Conservation (phyloP, 2,329 filamentous ascomycete genomes). For the Pseudogymnoascus sp. region DNA sequence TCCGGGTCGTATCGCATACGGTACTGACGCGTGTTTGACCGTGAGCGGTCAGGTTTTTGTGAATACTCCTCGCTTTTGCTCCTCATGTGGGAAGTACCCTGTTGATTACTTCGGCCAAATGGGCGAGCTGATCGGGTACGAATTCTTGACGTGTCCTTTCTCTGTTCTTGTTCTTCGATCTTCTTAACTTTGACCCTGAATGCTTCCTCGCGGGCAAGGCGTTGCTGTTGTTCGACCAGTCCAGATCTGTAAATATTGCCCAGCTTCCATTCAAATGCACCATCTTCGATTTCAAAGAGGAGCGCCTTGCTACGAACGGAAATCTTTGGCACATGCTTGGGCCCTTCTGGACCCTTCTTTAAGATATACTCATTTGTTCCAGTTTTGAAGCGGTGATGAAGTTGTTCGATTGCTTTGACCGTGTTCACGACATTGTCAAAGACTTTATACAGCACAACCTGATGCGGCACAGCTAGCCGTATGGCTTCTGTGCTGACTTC, state of each 20-base stretch:
- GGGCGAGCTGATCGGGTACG: conserved; percentile 44
- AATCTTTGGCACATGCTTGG: conserved; percentile 79
- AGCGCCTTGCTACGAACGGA: conserved; percentile 75
- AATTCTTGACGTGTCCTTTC: conserved; percentile 43
- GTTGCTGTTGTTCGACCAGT: conserved; percentile 79
- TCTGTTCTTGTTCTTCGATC: conserved; percentile 62
- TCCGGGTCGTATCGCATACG: conserved; percentile 72
- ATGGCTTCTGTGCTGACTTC: conserved; percentile 82
- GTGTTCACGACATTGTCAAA: conserved; percentile 92
- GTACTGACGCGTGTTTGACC: conserved; percentile 29
- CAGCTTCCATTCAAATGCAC: conserved; percentile 94
- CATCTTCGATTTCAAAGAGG: conserved; percentile 89
- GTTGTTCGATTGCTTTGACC: conserved; percentile 76
- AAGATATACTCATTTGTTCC: conserved; percentile 83
- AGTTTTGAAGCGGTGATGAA: conserved; percentile 88
- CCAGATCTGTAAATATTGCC: conserved; percentile 90
- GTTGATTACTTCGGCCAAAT: conserved; percentile 24
- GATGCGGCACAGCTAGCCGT: conserved; percentile 80
- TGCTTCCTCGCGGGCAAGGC: conserved; percentile 81
- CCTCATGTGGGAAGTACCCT: conserved; percentile 19
- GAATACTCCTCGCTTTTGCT: conserved; percentile 28
- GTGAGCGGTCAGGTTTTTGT: conserved; percentile 24
- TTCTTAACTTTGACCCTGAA: conserved; percentile 83
- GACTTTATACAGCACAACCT: conserved; percentile 79
- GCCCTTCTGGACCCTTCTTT: conserved; percentile 74